phyloP scores from a whole-genome alignment of 2,329 filamentous ascomycete genomes.

The Penicillium sp. region DNA sequence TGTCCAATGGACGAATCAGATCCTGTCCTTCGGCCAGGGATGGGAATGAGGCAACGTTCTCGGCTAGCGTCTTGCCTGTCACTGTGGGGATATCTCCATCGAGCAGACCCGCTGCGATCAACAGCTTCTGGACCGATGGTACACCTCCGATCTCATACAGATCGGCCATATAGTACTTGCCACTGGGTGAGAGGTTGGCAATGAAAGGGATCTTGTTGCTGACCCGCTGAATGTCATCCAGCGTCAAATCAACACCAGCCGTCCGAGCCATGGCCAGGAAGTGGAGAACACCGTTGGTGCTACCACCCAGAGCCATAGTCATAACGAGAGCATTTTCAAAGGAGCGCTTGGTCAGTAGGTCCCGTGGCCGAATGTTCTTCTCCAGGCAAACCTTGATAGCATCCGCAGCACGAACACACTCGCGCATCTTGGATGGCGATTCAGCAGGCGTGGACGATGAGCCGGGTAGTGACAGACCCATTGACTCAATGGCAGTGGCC shows the following conservation, averaged over 20 bases:
- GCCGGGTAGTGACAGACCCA: conserved; percentile 78
- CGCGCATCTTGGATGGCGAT: conserved; percentile 78
- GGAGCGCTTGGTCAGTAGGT: conserved; percentile 73
- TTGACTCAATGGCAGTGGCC: conserved; percentile 85
- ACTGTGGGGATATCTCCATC: conserved; percentile 77
- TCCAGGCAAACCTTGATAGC: conserved; percentile 78
- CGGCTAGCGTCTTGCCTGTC: conserved; percentile 77
- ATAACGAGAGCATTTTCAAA: conserved; percentile 88
- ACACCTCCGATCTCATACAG: conserved; percentile 83
- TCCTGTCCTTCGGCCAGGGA: conserved; percentile 73
- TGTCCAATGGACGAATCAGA: conserved; percentile 76
- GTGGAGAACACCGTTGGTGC: conserved; percentile 84
- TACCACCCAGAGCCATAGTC: conserved; percentile 88
- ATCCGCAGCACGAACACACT: conserved; percentile 77
- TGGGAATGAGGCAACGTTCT: conserved; percentile 76
- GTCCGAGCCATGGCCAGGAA: conserved; percentile 88
- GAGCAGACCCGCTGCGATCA: conserved; percentile 72
- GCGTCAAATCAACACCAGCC: conserved; percentile 70
- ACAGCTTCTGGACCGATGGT: conserved; percentile 78
- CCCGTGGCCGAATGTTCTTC: conserved; percentile 74
- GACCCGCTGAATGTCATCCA: conserved; percentile 80
- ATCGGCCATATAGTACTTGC: conserved; percentile 84
- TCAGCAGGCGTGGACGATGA: conserved; percentile 80
- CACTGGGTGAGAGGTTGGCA: conserved; percentile 79
- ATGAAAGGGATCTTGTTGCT: conserved; percentile 82